phyloP scores from a whole-genome alignment of 192 early-diverging fungal species.

The Diversispora eburnea region DNA sequence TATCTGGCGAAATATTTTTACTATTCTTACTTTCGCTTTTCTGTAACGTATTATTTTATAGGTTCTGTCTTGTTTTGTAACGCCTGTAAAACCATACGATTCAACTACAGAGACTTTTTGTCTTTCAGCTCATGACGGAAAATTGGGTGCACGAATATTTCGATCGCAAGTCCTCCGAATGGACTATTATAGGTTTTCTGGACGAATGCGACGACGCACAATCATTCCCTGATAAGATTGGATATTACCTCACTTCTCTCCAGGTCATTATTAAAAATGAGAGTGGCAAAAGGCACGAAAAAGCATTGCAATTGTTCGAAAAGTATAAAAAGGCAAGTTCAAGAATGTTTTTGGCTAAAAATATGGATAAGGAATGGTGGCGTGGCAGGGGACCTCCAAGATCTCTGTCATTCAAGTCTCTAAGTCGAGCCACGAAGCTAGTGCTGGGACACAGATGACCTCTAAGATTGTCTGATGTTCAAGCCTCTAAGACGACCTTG shows the following conservation, averaged over 20 bases:
- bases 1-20: too few relatives aligned
- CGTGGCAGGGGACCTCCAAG: constrained; percentile 24
- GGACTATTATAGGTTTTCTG: constrained; percentile 26
- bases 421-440: constrained; percentile 28
- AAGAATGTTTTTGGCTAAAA: constrained; percentile 5
- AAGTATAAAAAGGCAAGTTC: constrained; percentile 25
- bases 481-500: constrained; percentile 26
- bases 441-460: constrained; percentile 21
- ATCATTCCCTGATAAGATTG: constrained; percentile 25
- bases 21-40: too few relatives aligned
- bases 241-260: constrained; percentile 24
- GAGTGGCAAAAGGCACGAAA: constrained; percentile 18
- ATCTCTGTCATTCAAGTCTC: constrained; percentile 27
- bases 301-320: constrained; percentile 17
- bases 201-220: constrained; percentile 27
- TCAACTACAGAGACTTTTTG: too few relatives aligned
- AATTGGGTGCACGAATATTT: constrained; percentile 24
- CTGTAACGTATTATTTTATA: too few relatives aligned
- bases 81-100: too few relatives aligned
- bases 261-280: constrained; percentile 9
- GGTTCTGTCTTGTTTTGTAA: too few relatives aligned
- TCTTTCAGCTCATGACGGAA: too few relatives aligned
- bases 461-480: constrained; percentile 26
- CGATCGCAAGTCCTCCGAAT: constrained; percentile 21
- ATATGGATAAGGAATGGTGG: constrained; percentile 23